A percentile compares a stretch with the other conserved stretches of the same genome.
Evolutionary conservation across 139 green algal genomes (phyloP).

Genomic region (Dunaliella primolecta): DNA sequence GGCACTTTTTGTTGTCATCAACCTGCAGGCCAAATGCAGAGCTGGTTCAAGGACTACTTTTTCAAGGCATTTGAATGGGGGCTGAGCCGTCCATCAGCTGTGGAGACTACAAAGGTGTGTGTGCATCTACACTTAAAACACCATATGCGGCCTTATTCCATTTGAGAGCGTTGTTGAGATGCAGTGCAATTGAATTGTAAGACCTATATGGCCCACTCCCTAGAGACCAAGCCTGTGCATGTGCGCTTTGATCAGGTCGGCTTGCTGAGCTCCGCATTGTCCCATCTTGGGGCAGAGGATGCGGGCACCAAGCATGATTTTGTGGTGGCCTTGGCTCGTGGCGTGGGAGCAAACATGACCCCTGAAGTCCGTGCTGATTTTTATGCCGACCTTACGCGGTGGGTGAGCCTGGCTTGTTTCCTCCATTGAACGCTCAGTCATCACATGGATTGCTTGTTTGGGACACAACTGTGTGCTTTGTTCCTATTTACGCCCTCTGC

Average conservation of each 20-base stretch:
- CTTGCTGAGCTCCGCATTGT: constrained; percentile 34
- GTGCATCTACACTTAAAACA: too few species aligned
- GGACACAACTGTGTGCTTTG: not conserved
- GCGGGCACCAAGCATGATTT: constrained; percentile 41
- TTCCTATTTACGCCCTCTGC: too few species aligned
- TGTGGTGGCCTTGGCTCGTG: constrained; percentile 45
- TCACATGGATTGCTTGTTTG: not conserved
- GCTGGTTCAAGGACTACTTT: constrained; percentile 44
- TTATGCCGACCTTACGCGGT: constrained; percentile 39
- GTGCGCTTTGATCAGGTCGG: too few species aligned
- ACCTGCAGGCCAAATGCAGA: constrained; percentile 28
- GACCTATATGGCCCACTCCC: too few species aligned
- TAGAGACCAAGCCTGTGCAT: too few species aligned
- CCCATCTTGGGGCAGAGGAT: constrained; percentile 36
- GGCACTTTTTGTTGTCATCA: not conserved
- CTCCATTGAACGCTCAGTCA: too few species aligned
- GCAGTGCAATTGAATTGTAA: too few species aligned
- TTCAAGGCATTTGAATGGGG: constrained; percentile 48
- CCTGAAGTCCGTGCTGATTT: constrained; percentile 37
- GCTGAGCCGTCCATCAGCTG: constrained; percentile 22
- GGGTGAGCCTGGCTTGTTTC: constrained; percentile 2
- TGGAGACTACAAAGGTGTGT: constrained; percentile 58
- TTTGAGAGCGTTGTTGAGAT: too few species aligned
- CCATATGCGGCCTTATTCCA: too few species aligned
- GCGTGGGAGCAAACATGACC: constrained; percentile 57